These are phyloP conservation scores for Botrytis tulipae DNA, from an alignment of 2,329 filamentous ascomycete species.

Conservation along the genomic window DNA sequence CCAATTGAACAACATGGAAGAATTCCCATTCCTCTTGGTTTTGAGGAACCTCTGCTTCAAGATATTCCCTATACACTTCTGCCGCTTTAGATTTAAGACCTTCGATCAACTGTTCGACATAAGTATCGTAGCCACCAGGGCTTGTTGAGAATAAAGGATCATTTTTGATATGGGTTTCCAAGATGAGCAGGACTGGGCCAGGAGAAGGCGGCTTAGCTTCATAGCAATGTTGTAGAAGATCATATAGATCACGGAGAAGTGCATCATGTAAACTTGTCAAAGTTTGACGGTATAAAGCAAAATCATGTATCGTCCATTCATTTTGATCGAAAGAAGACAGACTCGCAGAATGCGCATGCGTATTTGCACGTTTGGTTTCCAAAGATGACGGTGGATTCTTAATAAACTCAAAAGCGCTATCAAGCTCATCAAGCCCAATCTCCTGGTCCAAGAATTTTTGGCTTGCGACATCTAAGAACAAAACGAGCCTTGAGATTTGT, in stretches of 20 bases:
- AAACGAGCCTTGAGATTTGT: conserved; percentile 72
- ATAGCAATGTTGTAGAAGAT: conserved; percentile 83
- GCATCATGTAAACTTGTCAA: conserved; percentile 75
- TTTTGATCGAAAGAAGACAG: conserved; percentile 57
- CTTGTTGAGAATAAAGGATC: conserved; percentile 74
- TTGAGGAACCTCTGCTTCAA: conserved; percentile 77
- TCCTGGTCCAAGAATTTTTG: conserved; percentile 85
- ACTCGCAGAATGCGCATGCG: conserved; percentile 41
- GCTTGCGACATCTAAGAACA: conserved; percentile 80
- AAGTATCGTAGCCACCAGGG: conserved; percentile 68
- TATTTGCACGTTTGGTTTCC: conserved; percentile 52
- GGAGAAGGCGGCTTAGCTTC: conserved; percentile 83
- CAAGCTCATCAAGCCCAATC: conserved; percentile 76
- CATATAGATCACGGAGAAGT: conserved; percentile 81
- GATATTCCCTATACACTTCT: conserved; percentile 74
- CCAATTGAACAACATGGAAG: conserved; percentile 83
- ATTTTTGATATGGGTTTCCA: conserved; percentile 77
- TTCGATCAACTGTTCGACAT: conserved; percentile 67
- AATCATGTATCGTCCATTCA: conserved; percentile 68
- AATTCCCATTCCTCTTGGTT: conserved; percentile 86
- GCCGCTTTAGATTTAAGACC: conserved; percentile 72
- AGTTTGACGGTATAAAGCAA: conserved; percentile 69
- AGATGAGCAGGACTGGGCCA: conserved; percentile 71
- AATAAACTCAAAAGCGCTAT: conserved; percentile 76
- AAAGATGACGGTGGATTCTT: conserved; percentile 63